Evolutionary conservation across 2,329 filamentous ascomycete genomes (phyloP).

Genomic region (Conoideocrella luteorostrata): DNA sequence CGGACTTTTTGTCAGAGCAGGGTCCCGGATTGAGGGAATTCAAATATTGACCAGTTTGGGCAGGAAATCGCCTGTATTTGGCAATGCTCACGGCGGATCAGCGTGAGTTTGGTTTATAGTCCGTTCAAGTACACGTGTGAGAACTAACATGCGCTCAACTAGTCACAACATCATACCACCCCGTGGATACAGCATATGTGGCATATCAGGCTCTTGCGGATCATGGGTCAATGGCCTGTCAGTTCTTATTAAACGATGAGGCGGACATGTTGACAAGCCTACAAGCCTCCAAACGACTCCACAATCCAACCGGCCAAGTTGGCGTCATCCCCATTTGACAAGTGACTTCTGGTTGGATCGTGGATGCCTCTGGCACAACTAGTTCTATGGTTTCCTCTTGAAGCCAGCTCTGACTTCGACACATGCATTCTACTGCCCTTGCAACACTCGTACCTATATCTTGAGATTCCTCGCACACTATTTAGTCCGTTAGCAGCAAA

Average conservation of each 20-base stretch:
- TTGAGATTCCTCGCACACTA: too few species aligned
- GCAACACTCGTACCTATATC: too few species aligned
- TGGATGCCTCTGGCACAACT: too few species aligned
- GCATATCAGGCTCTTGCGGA: conserved; percentile 75
- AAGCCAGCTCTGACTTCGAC: too few species aligned
- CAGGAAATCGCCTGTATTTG: conserved; percentile 79
- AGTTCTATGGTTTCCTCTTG: too few species aligned
- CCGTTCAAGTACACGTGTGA: not conserved
- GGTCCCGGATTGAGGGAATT: conserved; percentile 78
- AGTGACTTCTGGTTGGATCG: too few species aligned
- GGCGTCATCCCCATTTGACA: too few species aligned
- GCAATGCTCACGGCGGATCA: conserved; percentile 72
- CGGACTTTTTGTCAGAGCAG: conserved; percentile 77
- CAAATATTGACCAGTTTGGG: conserved; percentile 86
- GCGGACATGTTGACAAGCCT: too few species aligned
- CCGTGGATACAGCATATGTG: conserved; percentile 80
- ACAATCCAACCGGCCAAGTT: too few species aligned
- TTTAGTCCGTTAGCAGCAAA: too few species aligned
- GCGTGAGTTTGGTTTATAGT: conserved; percentile 53
- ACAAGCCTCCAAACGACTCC: too few species aligned
- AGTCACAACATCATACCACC: conserved; percentile 88
- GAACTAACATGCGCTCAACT: conserved; percentile 2
- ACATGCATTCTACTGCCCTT: too few species aligned
- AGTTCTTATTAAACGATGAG: conserved; percentile 52
- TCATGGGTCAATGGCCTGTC: conserved; percentile 82